Evolutionary conservation across 139 green algal genomes (phyloP), one percentile per base, ranked within the genome.

Genomic region (Pseudopediastrum boryanum): DNA sequence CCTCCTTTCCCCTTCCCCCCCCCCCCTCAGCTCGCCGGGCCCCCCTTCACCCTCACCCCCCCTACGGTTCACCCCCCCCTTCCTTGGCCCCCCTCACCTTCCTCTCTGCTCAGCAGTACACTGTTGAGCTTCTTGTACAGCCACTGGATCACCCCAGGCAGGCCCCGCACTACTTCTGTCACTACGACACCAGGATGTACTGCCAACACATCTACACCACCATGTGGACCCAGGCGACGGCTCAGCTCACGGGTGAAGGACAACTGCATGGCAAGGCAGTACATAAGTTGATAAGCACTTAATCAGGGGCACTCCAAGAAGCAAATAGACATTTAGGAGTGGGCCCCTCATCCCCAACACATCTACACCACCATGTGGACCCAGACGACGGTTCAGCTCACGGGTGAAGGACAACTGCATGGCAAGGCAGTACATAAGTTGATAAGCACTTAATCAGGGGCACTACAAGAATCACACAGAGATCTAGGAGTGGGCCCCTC

Each of bases 181-280:
- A 93, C 74, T 42, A 95, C 92, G 52, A 94, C 88, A 12, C 94
- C 94, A 0, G 94, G 94, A 85, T 98, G 91, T n/a, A 95, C 33
- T 0, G 83, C 79, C 54, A 93, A 71, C 38, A 66, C 79, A 36
- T 84, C 68, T 23, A 76, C 70, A 16, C 29, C 38, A 42, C 23
- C 77, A 29, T 39, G 21, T 31, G 38, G 50, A 35, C 64, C 78
- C 66, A 87, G 59, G 0, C 80, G 75, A 27, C 83, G 58, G 33
- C 84, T 67, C 62, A 94, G 79, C 77, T 90, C 85, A 9, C 72
- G 71, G 39, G 83, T 86, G 59, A 89, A 90, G 56, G 90, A 38
- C 44, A 95, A 79, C 88, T 96, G 92, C 39, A 12, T n/a, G n/a
- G n/a, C n/a, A n/a, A n/a, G n/a, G n/a, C n/a, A n/a, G 19, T 59